Evolutionary conservation across 2,329 filamentous ascomycete genomes (phyloP).

Genomic region (Aspergillus tubingensis): DNA sequence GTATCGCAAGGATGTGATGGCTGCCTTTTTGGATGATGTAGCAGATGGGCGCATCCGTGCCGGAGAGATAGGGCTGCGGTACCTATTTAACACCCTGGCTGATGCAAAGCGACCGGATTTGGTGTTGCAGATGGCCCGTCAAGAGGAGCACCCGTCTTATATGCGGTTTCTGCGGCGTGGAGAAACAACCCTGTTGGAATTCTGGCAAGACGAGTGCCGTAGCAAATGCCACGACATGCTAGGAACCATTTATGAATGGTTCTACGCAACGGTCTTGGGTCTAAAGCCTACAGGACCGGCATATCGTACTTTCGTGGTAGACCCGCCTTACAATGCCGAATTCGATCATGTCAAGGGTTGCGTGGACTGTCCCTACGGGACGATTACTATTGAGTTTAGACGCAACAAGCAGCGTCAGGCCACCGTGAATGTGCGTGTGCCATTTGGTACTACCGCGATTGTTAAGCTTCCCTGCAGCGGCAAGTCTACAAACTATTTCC

Average conservation of each 20-base stretch:
- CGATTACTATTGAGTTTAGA: constrained; percentile 5
- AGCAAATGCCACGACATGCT: constrained; percentile 63
- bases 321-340: constrained; percentile 44
- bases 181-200: constrained; percentile 71
- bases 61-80: constrained; percentile 27
- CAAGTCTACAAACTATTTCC: not conserved
- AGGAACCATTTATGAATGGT: constrained; percentile 53
- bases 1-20: too few species aligned
- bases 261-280: constrained; percentile 47
- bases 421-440: not conserved
- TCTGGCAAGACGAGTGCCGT: constrained; percentile 81
- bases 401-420: not conserved
- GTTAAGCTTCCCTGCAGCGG: not conserved
- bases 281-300: constrained; percentile 41
- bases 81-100: constrained; percentile 25
- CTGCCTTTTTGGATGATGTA: too few species aligned
- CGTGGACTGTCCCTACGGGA: constrained; percentile 26
- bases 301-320: constrained; percentile 45
- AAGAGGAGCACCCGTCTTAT: constrained; percentile 52
- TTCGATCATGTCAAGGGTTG: constrained; percentile 34
- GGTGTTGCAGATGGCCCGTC: constrained; percentile 42
- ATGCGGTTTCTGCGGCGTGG: constrained; percentile 51
- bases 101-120: constrained; percentile 25
- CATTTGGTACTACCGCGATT: not conserved
- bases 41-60: constrained; percentile 23